Evolutionary conservation across 768 basidiomycete species (phyloP).

Genomic region (Psilocybe azurescens): DNA sequence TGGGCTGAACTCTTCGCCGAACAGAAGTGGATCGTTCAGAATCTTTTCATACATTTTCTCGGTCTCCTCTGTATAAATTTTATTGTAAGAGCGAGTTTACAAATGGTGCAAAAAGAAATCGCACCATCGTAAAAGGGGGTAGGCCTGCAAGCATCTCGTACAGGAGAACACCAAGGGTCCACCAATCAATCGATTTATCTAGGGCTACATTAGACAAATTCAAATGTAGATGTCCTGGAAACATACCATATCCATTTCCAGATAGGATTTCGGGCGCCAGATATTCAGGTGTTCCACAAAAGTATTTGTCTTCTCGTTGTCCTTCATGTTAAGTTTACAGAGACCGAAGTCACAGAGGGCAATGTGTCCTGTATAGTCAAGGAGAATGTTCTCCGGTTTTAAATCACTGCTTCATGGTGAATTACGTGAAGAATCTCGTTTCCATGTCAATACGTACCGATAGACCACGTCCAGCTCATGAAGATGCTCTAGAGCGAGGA

Average conservation of each 20-base stretch:
- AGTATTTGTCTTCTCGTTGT: conserved; percentile 94
- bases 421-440: not conserved
- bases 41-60: conserved; percentile 98
- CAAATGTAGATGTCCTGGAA: not conserved
- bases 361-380: conserved; percentile 97
- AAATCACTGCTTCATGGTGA: conserved; percentile 67
- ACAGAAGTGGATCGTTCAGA: conserved; percentile 88
- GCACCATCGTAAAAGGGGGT: conserved; percentile 94
- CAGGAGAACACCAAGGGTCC: conserved; percentile 93
- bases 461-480: conserved; percentile 99
- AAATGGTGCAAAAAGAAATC: conserved; percentile 26
- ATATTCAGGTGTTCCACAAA: conserved; percentile 98
- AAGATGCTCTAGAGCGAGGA: conserved; percentile 94
- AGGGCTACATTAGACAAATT: conserved; percentile 1
- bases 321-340: conserved; percentile 97
- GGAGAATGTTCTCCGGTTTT: conserved; percentile 97
- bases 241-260: conserved; percentile 75
- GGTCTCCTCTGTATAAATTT: conserved; percentile 71
- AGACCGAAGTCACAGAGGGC: conserved; percentile 96
- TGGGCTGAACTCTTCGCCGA: conserved; percentile 83
- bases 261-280: conserved; percentile 85
- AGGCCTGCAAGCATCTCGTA: conserved; percentile 96
- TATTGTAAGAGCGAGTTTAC: conserved; percentile 3
- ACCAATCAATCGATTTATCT: conserved; percentile 97
- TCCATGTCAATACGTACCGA: conserved; percentile 57